phyloP scores from a whole-genome alignment of 371 early-diverging fungal species.

The Mortierella sp. region DNA sequence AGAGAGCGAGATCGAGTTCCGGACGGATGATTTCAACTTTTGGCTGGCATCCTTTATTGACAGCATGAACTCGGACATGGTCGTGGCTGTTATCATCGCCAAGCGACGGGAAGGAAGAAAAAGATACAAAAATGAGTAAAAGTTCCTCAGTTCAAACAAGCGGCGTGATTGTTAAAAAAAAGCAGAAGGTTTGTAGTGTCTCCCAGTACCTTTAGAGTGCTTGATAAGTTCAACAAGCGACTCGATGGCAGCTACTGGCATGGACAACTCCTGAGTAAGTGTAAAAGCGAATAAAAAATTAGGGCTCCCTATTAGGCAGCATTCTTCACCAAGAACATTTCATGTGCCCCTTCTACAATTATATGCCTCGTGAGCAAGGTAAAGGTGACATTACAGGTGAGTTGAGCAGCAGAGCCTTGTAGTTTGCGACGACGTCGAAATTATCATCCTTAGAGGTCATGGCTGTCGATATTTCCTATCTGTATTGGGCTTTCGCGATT shows the following conservation, averaged over 20 bases:
- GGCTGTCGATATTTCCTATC: not conserved
- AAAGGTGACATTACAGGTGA: constrained; percentile 35
- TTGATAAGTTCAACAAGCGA: constrained; percentile 82
- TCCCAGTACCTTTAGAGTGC: constrained; percentile 67
- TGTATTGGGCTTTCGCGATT: too few species aligned
- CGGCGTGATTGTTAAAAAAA: not conserved
- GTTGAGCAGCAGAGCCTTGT: constrained; percentile 38
- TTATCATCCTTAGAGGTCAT: constrained; percentile 27
- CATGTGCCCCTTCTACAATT: too few species aligned
- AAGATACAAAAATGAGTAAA: not conserved
- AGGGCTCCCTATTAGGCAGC: not conserved
- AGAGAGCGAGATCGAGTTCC: constrained; percentile 74
- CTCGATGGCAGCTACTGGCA: constrained; percentile 90
- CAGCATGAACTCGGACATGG: constrained; percentile 90
- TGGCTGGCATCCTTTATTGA: constrained; percentile 78
- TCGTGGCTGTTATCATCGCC: too few species aligned
- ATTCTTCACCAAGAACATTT: too few species aligned
- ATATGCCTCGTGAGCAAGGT: too few species aligned
- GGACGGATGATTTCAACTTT: constrained; percentile 68
- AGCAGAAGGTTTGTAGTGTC: too few species aligned
- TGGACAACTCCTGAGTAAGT: constrained; percentile 76
- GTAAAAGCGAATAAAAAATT: not conserved
- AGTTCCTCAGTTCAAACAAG: not conserved
- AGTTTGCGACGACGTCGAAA: constrained; percentile 50
- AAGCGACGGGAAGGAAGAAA: not conserved